Evolutionary conservation across 257 asterid genomes (phyloP).

Genomic region (Nicotiana obtusifolia): DNA sequence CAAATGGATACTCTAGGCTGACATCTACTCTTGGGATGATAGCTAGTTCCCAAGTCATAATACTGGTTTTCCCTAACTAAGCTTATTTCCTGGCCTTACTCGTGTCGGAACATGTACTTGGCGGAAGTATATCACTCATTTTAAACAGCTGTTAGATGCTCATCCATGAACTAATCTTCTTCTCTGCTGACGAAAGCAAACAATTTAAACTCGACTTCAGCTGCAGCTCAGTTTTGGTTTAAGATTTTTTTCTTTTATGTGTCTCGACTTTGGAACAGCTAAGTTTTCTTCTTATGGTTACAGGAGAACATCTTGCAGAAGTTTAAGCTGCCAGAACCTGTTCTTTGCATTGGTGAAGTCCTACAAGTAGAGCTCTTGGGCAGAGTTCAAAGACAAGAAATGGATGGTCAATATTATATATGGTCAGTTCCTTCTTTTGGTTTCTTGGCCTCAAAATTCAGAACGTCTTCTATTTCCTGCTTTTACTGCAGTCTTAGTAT

Average conservation of each 20-base stretch:
- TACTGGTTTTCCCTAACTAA: conserved; percentile 1
- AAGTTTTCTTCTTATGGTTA: conserved; percentile 14
- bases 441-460: neutral
- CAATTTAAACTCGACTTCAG: neutral
- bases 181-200: neutral
- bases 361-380: conserved; percentile 76
- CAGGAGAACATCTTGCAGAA: conserved; percentile 67
- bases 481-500: neutral
- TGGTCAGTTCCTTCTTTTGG: conserved; percentile 39
- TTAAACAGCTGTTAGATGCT: neutral
- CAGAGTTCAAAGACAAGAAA: conserved; percentile 71
- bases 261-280: neutral
- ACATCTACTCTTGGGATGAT: neutral
- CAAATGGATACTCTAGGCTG: neutral
- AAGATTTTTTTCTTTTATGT: neutral
- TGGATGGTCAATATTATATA: conserved; percentile 61
- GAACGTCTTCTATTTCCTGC: neutral
- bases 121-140: neutral
- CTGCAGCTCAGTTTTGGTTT: neutral
- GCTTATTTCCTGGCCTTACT: neutral
- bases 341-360: conserved; percentile 68
- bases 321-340: conserved; percentile 68
- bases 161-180: neutral
- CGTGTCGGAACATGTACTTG: neutral
- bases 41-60: neutral